These are phyloP conservation scores for Wickerhamiella domercqiae DNA, from an alignment of 805 yeast genomes.

Conservation along the genomic window DNA sequence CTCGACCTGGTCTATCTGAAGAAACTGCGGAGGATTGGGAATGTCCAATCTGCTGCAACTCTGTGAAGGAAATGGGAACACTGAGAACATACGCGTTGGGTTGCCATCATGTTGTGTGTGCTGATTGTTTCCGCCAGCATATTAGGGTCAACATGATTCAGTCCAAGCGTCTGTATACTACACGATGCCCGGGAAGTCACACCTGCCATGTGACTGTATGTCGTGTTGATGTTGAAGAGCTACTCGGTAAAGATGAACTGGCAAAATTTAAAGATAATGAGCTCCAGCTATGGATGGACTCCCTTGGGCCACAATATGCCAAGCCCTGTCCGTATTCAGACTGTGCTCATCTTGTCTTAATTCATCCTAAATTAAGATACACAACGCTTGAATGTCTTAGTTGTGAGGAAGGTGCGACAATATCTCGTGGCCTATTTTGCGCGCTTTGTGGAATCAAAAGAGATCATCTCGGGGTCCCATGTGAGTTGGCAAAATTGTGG, in stretches of 20 bases:
- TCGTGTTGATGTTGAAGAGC: conserved; percentile 22
- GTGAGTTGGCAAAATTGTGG: conserved; percentile 58
- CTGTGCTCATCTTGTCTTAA: too few species aligned
- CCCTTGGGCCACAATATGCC: background rate
- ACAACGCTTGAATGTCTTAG: too few species aligned
- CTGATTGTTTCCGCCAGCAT: conserved; percentile 51
- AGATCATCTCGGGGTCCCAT: conserved; percentile 76
- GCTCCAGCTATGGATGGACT: conserved; percentile 6
- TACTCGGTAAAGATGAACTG: background rate
- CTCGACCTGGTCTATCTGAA: too few species aligned
- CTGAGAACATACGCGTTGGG: conserved; percentile 23
- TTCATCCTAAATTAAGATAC: too few species aligned
- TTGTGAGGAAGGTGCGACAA: conserved; percentile 11
- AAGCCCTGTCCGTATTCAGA: conserved; percentile 14
- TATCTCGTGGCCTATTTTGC: conserved; percentile 57
- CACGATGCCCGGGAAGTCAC: conserved; percentile 52
- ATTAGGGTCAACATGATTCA: conserved; percentile 29
- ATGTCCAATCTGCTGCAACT: background rate
- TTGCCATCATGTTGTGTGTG: conserved; percentile 63
- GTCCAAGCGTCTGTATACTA: conserved; percentile 23
- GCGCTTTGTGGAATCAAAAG: conserved; percentile 50
- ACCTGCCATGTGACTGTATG: conserved; percentile 30
- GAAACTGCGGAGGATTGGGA: background rate
- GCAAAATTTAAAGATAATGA: conserved; percentile 2
- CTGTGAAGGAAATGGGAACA: too few species aligned